A percentile compares a stretch with the other conserved stretches of the same genome.
These are phyloP conservation scores for Yamadazyma friedrichii DNA, from an alignment of 1,139 yeast species.

Conservation along the genomic window DNA sequence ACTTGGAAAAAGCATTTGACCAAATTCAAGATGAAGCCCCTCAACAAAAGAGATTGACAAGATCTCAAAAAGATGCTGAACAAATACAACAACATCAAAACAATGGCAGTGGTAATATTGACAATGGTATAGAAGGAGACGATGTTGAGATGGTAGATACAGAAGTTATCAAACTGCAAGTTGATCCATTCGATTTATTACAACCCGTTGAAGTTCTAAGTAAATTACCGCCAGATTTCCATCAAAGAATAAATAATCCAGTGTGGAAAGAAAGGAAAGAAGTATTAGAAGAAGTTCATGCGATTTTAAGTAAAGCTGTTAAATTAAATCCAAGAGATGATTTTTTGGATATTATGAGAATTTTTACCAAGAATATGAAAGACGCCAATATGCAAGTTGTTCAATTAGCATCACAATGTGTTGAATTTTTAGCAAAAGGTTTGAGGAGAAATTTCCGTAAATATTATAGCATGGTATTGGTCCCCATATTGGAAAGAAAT, in stretches of 20 bases:
- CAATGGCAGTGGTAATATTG: background rate
- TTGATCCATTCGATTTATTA: conserved; percentile 39
- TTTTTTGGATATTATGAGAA: conserved; percentile 57
- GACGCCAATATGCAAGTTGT: conserved; percentile 93
- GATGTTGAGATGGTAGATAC: conserved; percentile 46
- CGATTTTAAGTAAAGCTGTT: conserved; percentile 51
- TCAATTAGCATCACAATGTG: conserved; percentile 71
- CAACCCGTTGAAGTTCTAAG: conserved; percentile 58
- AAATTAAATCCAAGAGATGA: conserved; percentile 45
- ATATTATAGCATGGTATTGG: conserved; percentile 55
- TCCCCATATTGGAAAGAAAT: conserved; percentile 73
- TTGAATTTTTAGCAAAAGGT: conserved; percentile 65
- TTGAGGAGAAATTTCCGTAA: conserved; percentile 53
- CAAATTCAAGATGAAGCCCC: conserved; percentile 44
- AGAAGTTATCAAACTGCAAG: conserved; percentile 8
- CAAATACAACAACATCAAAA: conserved; percentile 5
- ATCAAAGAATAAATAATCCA: conserved; percentile 52
- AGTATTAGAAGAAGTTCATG: conserved; percentile 66
- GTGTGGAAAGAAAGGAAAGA: conserved; percentile 95
- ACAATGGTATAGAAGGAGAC: conserved; percentile 16
- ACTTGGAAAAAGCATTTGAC: conserved; percentile 71
- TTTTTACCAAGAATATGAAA: conserved; percentile 70
- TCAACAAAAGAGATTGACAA: conserved; percentile 56
- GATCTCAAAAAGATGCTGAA: conserved; percentile 41
- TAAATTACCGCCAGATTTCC: conserved; percentile 65